phyloP scores from a whole-genome alignment of 805 yeast species.

The Hanseniaspora lachancei region DNA sequence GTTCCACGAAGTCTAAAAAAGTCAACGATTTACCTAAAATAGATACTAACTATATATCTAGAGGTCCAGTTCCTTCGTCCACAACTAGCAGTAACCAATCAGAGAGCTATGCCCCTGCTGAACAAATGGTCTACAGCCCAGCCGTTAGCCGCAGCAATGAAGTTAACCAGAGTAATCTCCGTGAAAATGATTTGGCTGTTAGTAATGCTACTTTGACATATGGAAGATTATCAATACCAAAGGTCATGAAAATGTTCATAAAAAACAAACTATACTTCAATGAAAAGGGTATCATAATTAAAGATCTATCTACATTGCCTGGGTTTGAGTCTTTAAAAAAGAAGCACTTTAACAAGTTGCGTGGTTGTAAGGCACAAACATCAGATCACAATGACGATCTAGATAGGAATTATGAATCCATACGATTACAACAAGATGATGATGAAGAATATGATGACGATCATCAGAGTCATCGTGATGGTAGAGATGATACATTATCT shows the following conservation, averaged over 20 bases:
- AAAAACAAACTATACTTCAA: conserved; percentile 9
- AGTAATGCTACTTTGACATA: neutral
- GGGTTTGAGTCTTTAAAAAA: conserved; percentile 3
- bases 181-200: neutral
- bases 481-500: conserved; percentile 23
- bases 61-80: neutral
- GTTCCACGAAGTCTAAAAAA: neutral
- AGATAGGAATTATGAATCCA: neutral
- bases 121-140: neutral
- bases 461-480: neutral
- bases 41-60: neutral
- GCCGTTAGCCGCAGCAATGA: neutral
- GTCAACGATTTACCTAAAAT: neutral
- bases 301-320: conserved; percentile 10
- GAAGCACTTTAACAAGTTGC: conserved; percentile 5
- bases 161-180: neutral
- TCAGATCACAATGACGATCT: neutral
- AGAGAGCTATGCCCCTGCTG: conserved; percentile 2
- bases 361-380: neutral
- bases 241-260: conserved; percentile 10
- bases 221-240: conserved; percentile 6
- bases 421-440: neutral
- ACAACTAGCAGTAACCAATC: neutral
- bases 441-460: conserved; percentile 9
- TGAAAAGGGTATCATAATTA: conserved; percentile 7